Evolutionary conservation across 129 eudicot genomes (phyloP).

Genomic region (Saussurea involucrata): DNA sequence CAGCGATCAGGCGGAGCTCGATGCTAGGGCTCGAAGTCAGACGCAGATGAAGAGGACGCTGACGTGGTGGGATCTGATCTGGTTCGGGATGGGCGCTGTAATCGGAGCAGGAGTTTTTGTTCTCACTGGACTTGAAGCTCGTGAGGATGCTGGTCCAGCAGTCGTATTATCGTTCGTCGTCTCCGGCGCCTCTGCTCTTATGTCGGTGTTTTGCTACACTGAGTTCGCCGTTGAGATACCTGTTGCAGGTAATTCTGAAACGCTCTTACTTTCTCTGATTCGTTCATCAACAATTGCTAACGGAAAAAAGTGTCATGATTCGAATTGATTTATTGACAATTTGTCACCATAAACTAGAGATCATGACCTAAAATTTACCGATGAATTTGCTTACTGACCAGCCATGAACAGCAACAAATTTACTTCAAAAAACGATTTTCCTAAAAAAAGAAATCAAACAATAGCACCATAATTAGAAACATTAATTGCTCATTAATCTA

Average conservation of each 20-base stretch:
- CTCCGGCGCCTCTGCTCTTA: conserved; percentile 74
- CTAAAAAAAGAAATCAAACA: background rate
- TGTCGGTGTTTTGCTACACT: conserved; percentile 82
- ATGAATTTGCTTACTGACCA: background rate
- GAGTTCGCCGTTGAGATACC: conserved; percentile 93
- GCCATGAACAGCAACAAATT: background rate
- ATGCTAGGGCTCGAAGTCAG: conserved; percentile 52
- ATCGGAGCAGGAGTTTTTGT: conserved; percentile 93
- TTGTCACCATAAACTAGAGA: background rate
- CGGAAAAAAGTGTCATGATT: background rate
- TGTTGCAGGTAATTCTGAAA: conserved; percentile 56
- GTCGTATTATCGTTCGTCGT: conserved; percentile 69
- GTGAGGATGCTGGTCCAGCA: conserved; percentile 56
- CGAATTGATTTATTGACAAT: background rate
- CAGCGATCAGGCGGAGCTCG: conserved; percentile 55
- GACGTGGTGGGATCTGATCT: conserved; percentile 85
- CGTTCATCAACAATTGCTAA: background rate
- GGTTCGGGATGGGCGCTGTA: conserved; percentile 96
- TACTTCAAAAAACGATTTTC: background rate
- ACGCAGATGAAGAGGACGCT: conserved; percentile 71
- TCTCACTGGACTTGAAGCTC: conserved; percentile 80
- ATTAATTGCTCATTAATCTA: background rate
- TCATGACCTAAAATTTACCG: background rate
- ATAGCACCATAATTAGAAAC: background rate
- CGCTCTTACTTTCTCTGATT: background rate